Evolutionary conservation across 495 filamentous ascomycete genomes (phyloP).

Genomic region (Talaromyces adpressus): DNA sequence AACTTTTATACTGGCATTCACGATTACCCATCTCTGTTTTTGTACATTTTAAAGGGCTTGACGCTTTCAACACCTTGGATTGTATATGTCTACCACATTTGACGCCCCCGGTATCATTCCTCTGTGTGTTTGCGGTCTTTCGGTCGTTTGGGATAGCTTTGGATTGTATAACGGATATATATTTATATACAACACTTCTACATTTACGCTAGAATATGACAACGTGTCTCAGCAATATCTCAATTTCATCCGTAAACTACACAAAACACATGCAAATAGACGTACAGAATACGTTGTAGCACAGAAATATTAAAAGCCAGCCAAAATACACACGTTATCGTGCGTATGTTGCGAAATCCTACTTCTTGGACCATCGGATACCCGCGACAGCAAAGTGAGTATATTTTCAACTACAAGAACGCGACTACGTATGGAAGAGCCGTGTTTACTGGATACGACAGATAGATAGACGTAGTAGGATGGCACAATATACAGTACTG

Average conservation of each 20-base stretch:
- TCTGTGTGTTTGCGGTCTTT: background rate
- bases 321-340: background rate
- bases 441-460: background rate
- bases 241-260: background rate
- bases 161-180: background rate
- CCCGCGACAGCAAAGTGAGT: background rate
- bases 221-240: background rate
- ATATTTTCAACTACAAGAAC: background rate
- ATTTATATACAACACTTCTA: background rate
- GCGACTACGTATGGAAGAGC: background rate
- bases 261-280: background rate
- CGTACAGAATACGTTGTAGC: background rate
- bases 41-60: background rate
- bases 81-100: background rate
- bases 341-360: background rate
- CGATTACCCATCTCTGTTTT: background rate
- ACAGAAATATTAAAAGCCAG: background rate
- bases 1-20: background rate
- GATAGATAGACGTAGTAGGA: background rate
- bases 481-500: background rate
- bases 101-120: background rate
- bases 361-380: background rate
- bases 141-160: background rate
- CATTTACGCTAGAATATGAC: background rate
- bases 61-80: background rate